phyloP scores from a whole-genome alignment of 2,329 filamentous ascomycete species.

The Cladophialophora immunda region DNA sequence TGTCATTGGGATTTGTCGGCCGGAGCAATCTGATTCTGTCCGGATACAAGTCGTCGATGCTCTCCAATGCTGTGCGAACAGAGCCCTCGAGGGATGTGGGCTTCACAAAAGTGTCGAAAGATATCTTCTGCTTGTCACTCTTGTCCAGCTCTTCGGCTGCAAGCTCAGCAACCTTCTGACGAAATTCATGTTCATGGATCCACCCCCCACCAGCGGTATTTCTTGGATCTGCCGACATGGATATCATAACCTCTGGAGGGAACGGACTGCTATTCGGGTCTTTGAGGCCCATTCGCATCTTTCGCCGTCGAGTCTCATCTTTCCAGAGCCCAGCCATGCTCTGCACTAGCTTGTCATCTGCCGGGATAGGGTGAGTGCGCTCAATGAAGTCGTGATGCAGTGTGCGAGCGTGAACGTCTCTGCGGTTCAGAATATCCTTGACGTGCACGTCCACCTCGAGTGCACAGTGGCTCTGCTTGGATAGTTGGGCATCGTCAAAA shows the following conservation, averaged over 20 bases:
- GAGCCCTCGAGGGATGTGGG: constrained; percentile 61
- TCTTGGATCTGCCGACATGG: constrained; percentile 85
- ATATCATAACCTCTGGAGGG: constrained; percentile 79
- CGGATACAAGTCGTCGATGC: constrained; percentile 86
- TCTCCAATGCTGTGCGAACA: constrained; percentile 81
- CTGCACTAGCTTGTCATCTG: constrained; percentile 82
- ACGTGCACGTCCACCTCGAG: constrained; percentile 90
- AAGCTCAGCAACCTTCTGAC: constrained; percentile 69
- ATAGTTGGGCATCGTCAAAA: constrained; percentile 70
- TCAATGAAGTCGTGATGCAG: constrained; percentile 91
- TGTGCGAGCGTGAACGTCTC: constrained; percentile 75
- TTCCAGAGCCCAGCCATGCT: constrained; percentile 95
- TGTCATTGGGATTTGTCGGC: neutral
- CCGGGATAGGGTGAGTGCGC: constrained; percentile 67
- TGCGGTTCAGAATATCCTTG: constrained; percentile 85
- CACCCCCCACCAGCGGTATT: constrained; percentile 78
- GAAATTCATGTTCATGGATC: constrained; percentile 90
- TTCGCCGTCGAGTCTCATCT: constrained; percentile 83
- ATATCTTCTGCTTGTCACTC: constrained; percentile 54
- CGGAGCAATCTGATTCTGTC: constrained; percentile 60
- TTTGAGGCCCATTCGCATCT: constrained; percentile 71
- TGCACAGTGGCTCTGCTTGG: constrained; percentile 84
- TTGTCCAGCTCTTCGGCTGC: constrained; percentile 69
- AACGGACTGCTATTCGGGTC: constrained; percentile 78
- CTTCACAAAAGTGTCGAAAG: constrained; percentile 73